phyloP scores from a whole-genome alignment of 2,329 filamentous ascomycete species.

The Dothideomycetes sp. region DNA sequence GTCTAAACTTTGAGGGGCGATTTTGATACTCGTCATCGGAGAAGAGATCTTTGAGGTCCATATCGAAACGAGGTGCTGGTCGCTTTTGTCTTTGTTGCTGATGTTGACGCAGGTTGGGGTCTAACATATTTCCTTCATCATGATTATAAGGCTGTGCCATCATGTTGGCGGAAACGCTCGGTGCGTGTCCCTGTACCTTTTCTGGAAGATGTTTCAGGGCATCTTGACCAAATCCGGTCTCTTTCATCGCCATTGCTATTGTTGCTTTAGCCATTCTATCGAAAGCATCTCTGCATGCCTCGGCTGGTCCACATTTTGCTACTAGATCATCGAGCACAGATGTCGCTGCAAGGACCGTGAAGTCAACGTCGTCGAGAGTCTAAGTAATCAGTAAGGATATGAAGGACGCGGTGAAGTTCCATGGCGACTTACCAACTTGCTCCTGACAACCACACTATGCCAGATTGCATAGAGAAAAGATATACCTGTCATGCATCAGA shows the following conservation, averaged over 20 bases:
- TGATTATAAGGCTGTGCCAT: slow-evolving; percentile 1
- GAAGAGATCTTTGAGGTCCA: slow-evolving; percentile 43
- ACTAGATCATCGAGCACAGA: slow-evolving; percentile 87
- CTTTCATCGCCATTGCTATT: slow-evolving; percentile 85
- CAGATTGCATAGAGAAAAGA: slow-evolving; percentile 96
- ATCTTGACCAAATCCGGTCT: slow-evolving; percentile 59
- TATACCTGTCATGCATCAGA: slow-evolving; percentile 42
- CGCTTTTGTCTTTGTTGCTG: slow-evolving; percentile 16
- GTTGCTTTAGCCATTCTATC: slow-evolving; percentile 92
- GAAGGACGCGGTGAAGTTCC: no score
- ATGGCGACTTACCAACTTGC: slow-evolving; percentile 57
- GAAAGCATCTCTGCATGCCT: slow-evolving; percentile 89
- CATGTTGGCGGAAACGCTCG: slow-evolving; percentile 1
- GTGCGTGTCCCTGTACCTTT: slow-evolving; percentile 4
- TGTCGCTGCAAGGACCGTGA: slow-evolving; percentile 84
- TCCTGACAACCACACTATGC: slow-evolving; percentile 84
- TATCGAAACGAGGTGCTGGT: slow-evolving; percentile 46
- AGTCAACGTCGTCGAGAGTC: slow-evolving; percentile 94
- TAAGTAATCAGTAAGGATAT: slow-evolving; percentile 19
- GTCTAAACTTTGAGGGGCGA: slow-evolving; percentile 21
- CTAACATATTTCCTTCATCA: slow-evolving; percentile 1
- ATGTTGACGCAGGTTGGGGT: slow-evolving; percentile 1
- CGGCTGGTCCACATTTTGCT: slow-evolving; percentile 87
- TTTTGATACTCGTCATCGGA: slow-evolving; percentile 29
- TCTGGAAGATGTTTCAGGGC: slow-evolving; percentile 4